Evolutionary conservation across 352 stramenopile genomes (phyloP).

Genomic region (Saprolegnia diclina): DNA sequence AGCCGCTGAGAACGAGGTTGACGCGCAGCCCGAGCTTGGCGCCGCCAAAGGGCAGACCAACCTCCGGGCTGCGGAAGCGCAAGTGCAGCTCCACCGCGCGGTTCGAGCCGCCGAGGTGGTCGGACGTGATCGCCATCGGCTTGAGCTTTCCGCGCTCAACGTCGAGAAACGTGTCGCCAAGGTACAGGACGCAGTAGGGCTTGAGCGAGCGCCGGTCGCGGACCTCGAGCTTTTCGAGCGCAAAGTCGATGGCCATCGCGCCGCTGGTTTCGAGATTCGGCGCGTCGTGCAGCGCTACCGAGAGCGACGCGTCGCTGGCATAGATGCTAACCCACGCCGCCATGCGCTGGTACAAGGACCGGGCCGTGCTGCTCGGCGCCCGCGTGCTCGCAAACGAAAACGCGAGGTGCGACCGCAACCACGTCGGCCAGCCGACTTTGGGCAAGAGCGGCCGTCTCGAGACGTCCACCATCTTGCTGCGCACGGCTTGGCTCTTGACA

Average conservation of each 20-base stretch:
- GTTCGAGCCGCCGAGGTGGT: constrained; percentile 56
- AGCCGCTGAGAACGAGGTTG: constrained; percentile 10
- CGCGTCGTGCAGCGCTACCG: constrained; percentile 8
- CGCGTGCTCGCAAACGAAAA: constrained; percentile 16
- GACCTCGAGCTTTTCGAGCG: constrained; percentile 7
- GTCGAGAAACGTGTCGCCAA: constrained; percentile 78
- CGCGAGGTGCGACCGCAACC: constrained; percentile 16
- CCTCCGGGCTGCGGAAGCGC: constrained; percentile 57
- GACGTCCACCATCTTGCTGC: not conserved
- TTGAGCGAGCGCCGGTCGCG: constrained; percentile 20
- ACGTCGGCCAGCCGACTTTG: constrained; percentile 21
- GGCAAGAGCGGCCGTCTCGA: not conserved
- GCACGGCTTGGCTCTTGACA: constrained; percentile 17
- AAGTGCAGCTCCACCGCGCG: constrained; percentile 54
- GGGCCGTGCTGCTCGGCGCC: not conserved
- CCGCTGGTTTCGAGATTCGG: constrained; percentile 13
- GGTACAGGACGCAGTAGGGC: constrained; percentile 61
- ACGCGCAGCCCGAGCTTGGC: constrained; percentile 3
- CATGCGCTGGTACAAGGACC: constrained; percentile 15
- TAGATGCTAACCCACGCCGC: constrained; percentile 17
- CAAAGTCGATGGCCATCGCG: constrained; percentile 6
- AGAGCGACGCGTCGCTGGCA: constrained; percentile 1
- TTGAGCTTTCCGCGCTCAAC: constrained; percentile 71
- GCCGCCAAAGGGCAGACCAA: not conserved
- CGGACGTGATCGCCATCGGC: constrained; percentile 57